phyloP scores from a whole-genome alignment of 176 grass and related monocot species.

The Chloris gayana region DNA sequence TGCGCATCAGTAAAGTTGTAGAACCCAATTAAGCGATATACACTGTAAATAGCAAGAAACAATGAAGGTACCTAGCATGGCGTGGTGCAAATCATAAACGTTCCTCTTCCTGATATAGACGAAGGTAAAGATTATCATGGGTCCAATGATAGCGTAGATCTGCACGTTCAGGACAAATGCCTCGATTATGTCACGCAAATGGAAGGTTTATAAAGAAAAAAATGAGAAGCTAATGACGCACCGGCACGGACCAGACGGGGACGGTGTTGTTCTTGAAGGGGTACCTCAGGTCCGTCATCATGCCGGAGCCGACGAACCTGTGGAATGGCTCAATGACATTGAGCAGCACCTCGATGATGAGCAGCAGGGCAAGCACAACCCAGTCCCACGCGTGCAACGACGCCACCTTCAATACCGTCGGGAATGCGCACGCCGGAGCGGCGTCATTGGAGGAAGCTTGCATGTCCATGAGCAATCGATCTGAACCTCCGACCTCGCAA shows the following conservation, averaged over 20 bases:
- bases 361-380: conserved; percentile 49
- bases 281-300: conserved; percentile 77
- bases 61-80: conserved; percentile 55
- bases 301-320: conserved; percentile 65
- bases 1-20: not conserved
- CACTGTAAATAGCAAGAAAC: no score
- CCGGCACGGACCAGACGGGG: conserved; percentile 59
- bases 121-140: conserved; percentile 30
- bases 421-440: not conserved
- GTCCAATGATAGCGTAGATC: conserved; percentile 48
- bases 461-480: not conserved
- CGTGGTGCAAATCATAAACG: conserved; percentile 83
- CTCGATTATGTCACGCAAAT: not conserved
- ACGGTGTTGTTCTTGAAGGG: conserved; percentile 78
- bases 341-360: conserved; percentile 43
- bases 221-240: not conserved
- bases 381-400: conserved; percentile 66
- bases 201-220: not conserved
- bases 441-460: not conserved
- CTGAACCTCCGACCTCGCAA: not conserved
- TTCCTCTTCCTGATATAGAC: conserved; percentile 61
- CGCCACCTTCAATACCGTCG: conserved; percentile 27
- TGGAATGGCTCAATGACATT: conserved; percentile 80
- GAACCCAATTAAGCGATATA: no score
- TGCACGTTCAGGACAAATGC: not conserved